Evolutionary conservation across 2,329 filamentous ascomycete genomes (phyloP), one percentile per base, ranked within the genome.

Genomic region (Knoxdaviesia proteae): DNA sequence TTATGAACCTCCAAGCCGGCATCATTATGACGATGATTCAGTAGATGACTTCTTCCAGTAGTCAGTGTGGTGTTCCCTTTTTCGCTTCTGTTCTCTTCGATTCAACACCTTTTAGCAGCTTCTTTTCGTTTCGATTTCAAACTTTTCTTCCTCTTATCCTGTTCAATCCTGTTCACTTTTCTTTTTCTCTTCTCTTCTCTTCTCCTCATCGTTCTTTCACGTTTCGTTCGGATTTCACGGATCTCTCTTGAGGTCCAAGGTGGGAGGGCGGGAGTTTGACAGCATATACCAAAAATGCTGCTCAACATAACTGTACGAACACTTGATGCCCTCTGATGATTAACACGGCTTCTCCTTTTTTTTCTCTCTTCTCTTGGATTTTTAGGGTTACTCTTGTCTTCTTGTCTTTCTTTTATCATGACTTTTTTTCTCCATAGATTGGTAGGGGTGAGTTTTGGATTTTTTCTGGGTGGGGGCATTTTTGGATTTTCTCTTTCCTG

Each of bases 1-100:
- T 58, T 92, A 88, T 51, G 77, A 84, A 47, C 77, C 81, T 34
- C 80, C 82, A 1, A 80, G 70, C 49, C 66, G 57, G 39, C 46
- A 44, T n/a, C 46, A 43, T 43, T 42, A 40, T 40, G 39, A 7
- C 20, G 36, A 6, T 34, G 30, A 10, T 5, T 8, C 9, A 7
- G 34, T 36, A 34, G 32, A 35, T 29, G 30, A 41, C 9, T 41
- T 35, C 11, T 41, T 41, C 36, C 20, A 20, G 20, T 20, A 20
- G 20, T 20, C 20, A 20, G 20, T 20, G 20, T 20, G 20, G 20
- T 20, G 20, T 20, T 20, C 31, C 10, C 34, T 40, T 40, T n/a
- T 32, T 41, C 32, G 6, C 2, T 20, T 32, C 4, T 32, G 11
- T n/a, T 7, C 20, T 10, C 32, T 8, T 34, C 4, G 8, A n/a